These are phyloP conservation scores for Blepharisma stoltei DNA, from an alignment of 73 alveolate genomes.

Conservation along the genomic window DNA sequence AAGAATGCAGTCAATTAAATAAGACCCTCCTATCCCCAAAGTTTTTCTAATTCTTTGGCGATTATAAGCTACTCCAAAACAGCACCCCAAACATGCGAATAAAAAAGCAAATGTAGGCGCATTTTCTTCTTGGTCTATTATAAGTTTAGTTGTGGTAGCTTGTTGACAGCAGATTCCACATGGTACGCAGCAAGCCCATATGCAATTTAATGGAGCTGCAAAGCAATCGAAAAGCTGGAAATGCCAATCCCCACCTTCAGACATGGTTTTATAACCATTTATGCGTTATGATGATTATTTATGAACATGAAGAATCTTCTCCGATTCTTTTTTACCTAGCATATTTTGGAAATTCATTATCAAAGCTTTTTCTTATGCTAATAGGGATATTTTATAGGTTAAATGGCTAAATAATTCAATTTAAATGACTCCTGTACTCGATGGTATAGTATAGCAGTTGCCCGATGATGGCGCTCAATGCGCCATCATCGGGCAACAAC, in stretches of 20 bases:
- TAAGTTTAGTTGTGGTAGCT: background rate
- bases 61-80: slow-evolving; percentile 6
- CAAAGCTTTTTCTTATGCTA: too few species aligned
- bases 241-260: background rate
- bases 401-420: too few species aligned
- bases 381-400: too few species aligned
- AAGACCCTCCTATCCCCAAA: background rate
- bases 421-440: too few species aligned
- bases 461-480: too few species aligned
- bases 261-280: too few species aligned
- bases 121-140: background rate
- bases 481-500: too few species aligned
- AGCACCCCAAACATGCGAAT: background rate
- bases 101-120: background rate
- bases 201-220: background rate
- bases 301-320: too few species aligned
- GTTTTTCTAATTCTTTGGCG: slow-evolving; percentile 1
- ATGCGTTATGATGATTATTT: too few species aligned
- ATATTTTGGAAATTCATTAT: too few species aligned
- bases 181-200: slow-evolving; percentile 20
- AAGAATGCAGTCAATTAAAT: background rate
- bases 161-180: slow-evolving; percentile 2
- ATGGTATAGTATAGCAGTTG: too few species aligned
- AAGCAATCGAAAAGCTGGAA: slow-evolving; percentile 7
- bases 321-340: too few species aligned